phyloP scores from a whole-genome alignment of 129 eudicot genomes.

The Ambrosia trifida region DNA sequence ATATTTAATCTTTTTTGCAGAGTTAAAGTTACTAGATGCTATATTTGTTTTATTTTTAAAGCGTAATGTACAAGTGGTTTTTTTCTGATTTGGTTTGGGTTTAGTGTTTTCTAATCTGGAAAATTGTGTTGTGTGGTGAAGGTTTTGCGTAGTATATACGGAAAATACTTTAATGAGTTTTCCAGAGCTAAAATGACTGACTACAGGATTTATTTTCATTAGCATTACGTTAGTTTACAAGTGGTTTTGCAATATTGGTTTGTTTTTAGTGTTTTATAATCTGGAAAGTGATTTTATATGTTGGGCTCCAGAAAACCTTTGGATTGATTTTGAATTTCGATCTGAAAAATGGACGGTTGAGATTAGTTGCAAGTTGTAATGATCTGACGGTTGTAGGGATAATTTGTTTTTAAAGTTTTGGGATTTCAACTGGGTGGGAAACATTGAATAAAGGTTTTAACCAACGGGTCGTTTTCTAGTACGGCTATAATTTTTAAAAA shows the following conservation, averaged over 20 bases:
- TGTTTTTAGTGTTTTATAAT: background rate
- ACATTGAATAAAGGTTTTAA: background rate
- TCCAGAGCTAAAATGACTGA: background rate
- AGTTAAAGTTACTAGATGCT: background rate
- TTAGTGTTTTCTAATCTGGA: no score
- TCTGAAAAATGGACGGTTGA: slow-evolving; percentile 13
- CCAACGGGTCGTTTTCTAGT: background rate
- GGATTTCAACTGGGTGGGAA: background rate
- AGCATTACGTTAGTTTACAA: background rate
- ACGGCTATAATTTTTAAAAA: background rate
- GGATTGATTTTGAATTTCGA: slow-evolving; percentile 18
- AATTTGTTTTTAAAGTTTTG: background rate
- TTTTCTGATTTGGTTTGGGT: no score
- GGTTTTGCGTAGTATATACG: no score
- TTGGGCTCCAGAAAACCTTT: slow-evolving; percentile 7
- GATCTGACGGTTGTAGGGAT: slow-evolving; percentile 14
- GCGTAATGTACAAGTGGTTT: background rate
- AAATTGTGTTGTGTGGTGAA: no score
- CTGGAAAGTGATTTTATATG: slow-evolving; percentile 3
- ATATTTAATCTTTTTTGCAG: background rate
- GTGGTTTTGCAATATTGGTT: background rate
- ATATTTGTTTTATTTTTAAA: background rate
- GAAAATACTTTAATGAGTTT: background rate
- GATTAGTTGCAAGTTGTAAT: slow-evolving; percentile 6
- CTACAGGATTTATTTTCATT: background rate